These are phyloP conservation scores for Dipteronia sinensis DNA, from an alignment of 345 rosid genomes.

Conservation along the genomic window DNA sequence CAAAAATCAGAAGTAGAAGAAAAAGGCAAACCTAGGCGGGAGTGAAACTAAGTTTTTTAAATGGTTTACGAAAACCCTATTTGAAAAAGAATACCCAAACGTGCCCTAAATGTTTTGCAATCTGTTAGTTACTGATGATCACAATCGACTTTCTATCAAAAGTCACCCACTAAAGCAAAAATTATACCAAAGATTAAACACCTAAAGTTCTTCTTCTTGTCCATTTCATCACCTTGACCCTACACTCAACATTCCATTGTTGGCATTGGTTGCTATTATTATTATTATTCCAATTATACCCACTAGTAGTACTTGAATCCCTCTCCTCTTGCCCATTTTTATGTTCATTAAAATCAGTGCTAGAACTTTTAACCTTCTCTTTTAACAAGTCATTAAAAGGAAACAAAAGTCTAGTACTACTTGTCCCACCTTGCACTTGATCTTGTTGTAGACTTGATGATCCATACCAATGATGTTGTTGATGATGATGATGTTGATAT, in stretches of 20 bases:
- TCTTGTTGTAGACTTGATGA: slow-evolving; percentile 28
- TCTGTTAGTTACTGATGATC: neutral
- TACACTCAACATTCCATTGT: slow-evolving; percentile 38
- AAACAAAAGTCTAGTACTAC: slow-evolving; percentile 42
- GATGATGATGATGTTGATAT: neutral
- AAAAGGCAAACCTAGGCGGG: neutral
- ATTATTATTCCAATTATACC: slow-evolving; percentile 34
- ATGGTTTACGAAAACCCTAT: neutral
- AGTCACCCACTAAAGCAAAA: slow-evolving; percentile 1
- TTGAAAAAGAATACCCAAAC: neutral
- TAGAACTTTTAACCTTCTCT: slow-evolving; percentile 27
- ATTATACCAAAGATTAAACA: slow-evolving; percentile 4
- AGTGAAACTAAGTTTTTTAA: neutral
- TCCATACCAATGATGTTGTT: slow-evolving; percentile 21
- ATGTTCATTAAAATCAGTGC: slow-evolving; percentile 25
- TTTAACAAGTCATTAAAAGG: slow-evolving; percentile 38
- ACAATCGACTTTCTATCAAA: neutral
- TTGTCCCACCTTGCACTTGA: slow-evolving; percentile 23
- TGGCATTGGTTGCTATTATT: neutral
- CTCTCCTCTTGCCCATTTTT: slow-evolving; percentile 32
- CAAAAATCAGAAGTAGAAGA: neutral
- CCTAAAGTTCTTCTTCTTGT: neutral
- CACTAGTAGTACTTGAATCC: slow-evolving; percentile 18
- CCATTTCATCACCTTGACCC: slow-evolving; percentile 29
- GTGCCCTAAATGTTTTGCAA: neutral